Base-by-base conservation (phyloP, 2,329 filamentous ascomycete species). In the Rhexocercosporidium sp. region DNA sequence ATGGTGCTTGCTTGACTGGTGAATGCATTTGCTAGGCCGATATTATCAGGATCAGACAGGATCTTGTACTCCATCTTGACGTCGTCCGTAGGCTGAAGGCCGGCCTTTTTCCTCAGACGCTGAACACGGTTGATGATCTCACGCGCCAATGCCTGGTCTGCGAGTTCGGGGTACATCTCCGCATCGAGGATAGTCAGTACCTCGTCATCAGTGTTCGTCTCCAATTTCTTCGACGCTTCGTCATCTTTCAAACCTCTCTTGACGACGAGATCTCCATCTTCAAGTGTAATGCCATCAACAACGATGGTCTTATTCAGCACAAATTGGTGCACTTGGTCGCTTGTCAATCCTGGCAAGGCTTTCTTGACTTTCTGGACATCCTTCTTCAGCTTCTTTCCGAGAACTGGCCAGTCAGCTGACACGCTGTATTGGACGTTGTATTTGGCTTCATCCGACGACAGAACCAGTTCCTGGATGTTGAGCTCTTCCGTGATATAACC, bases 371-470 rank as follows among this genome's bases (percentile, higher is more conserved):
- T 93, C 71, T 90, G 88, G 71, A 94, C 92, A 75, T 97, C 94
- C 81, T 97, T 97, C 85, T 97, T 97, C 73, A 98, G 86, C 83
- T 98, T 98, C 87, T 97, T 97, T 71, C 96, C 96, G 18, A 99
- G 85, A 1, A 92, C 91, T 16, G 96, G 94, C 91, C 96, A 97
- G 79, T 99, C 96, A 8, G 94, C 94, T 46, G 87, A 88, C 18
- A 95, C 93, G 69, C 92, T 93, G 81, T 97, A 97, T 77, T 96
- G 90, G 54, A 99, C 94, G 64, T 94, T 92, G 82, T 97, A 97
- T 78, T 91, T 92, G 64, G 88, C 90, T 81, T 98, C 96, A 71
- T 98, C 94, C 8, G 88, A 90, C 2, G 93, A 93, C 62, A 97
- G 85, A 12, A 97, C 83, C 31, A 98, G 83, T 69, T 97, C 92